These are phyloP conservation scores for Lactifluus hygrophoroides DNA, from an alignment of 768 basidiomycete genomes.

Conservation along the genomic window DNA sequence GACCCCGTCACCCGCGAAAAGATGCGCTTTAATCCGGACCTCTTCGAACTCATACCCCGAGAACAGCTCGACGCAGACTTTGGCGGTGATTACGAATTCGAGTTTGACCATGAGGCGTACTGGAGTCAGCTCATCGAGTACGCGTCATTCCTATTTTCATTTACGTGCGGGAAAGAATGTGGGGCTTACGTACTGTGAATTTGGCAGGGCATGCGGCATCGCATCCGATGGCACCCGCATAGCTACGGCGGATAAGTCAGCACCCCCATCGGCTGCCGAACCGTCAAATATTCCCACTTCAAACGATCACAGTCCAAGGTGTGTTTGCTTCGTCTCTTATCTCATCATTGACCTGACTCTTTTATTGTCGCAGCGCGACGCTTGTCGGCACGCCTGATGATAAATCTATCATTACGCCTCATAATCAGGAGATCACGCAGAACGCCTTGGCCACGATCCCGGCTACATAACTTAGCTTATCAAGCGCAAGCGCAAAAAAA, in stretches of 20 bases:
- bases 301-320: slow-evolving; percentile 8
- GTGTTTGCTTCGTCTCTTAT: neutral
- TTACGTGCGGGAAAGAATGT: neutral
- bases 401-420: neutral
- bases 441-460: neutral
- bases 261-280: neutral
- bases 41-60: slow-evolving; percentile 63
- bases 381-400: slow-evolving; percentile 12
- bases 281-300: neutral
- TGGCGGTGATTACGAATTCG: slow-evolving; percentile 64
- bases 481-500: neutral
- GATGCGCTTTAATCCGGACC: slow-evolving; percentile 87
- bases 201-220: slow-evolving; percentile 24
- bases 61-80: slow-evolving; percentile 78
- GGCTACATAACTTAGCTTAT: neutral
- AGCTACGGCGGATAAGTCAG: neutral
- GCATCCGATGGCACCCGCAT: slow-evolving; percentile 28
- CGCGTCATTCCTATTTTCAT: slow-evolving; percentile 20
- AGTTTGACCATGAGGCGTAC: slow-evolving; percentile 66
- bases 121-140: slow-evolving; percentile 74
- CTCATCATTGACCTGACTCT: neutral
- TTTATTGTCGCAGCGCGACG: neutral
- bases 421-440: neutral
- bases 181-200: neutral
- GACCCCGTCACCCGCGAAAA: slow-evolving; percentile 87